Conservation (phyloP, 768 basidiomycete species). For the Coprinopsis cinerea region DNA sequence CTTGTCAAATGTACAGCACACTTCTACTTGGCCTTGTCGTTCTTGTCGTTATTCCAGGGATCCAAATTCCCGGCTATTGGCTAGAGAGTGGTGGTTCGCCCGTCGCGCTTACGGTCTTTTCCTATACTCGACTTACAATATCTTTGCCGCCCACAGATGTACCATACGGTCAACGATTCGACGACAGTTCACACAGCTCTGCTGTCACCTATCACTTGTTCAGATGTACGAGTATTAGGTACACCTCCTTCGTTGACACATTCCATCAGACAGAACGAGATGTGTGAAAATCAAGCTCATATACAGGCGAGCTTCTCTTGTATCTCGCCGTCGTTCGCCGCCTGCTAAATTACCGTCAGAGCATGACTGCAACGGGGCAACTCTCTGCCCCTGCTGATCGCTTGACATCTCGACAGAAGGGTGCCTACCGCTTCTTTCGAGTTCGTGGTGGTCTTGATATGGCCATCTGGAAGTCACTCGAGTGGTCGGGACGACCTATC, state of each 20-base stretch:
- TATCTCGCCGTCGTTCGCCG: background rate
- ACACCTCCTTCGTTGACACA: background rate
- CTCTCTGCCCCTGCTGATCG: too few species aligned
- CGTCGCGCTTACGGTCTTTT: background rate
- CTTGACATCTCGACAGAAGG: too few species aligned
- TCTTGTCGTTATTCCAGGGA: too few species aligned
- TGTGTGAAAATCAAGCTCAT: background rate
- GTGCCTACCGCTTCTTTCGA: too few species aligned
- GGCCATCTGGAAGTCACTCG: too few species aligned
- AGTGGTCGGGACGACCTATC: too few species aligned
- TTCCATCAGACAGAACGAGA: slow-evolving; percentile 3
- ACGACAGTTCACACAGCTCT: background rate
- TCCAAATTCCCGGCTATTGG: background rate
- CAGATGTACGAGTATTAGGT: background rate
- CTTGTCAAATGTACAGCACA: too few species aligned
- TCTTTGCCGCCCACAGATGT: background rate
- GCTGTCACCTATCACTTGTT: background rate
- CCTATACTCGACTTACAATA: background rate
- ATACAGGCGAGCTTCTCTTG: background rate
- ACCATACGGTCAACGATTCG: background rate
- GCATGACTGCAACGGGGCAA: too few species aligned
- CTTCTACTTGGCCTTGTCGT: too few species aligned
- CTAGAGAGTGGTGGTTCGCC: background rate
- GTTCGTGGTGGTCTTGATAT: too few species aligned
- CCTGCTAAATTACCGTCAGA: background rate